phyloP scores from a whole-genome alignment of 805 yeast species.

The Candida parachauliodes region DNA sequence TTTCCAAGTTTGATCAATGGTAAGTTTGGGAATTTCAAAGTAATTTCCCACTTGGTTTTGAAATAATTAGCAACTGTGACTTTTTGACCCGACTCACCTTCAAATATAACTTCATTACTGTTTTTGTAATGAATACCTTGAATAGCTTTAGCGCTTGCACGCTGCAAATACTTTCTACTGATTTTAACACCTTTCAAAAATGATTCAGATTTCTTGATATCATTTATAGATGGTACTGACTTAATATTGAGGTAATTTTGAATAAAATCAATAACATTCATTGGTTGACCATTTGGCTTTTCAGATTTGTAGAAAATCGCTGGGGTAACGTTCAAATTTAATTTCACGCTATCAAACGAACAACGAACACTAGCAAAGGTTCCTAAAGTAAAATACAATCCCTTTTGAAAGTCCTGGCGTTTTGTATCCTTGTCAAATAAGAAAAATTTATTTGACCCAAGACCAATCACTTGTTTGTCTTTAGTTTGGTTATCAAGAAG shows the following conservation, averaged over 20 bases:
- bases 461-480: conserved; percentile 6
- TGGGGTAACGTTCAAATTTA: conserved; percentile 9
- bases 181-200: conserved; percentile 10
- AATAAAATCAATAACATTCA: conserved; percentile 9
- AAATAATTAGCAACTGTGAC: conserved; percentile 7
- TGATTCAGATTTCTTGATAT: conserved; percentile 4
- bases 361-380: conserved; percentile 10
- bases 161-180: conserved; percentile 6
- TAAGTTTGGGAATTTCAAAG: conserved; percentile 4
- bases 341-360: conserved; percentile 8
- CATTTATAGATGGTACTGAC: conserved; percentile 1
- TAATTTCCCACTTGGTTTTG: conserved; percentile 7
- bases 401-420: conserved; percentile 5
- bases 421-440: conserved; percentile 8
- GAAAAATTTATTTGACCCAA: conserved; percentile 10
- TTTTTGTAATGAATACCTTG: conserved; percentile 6
- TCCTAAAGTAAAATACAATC: conserved; percentile 7
- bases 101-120: conserved; percentile 6
- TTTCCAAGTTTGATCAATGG: conserved; percentile 8
- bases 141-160: conserved; percentile 6
- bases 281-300: conserved; percentile 8
- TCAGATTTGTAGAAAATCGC: conserved; percentile 9
- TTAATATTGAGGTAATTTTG: conserved; percentile 7
- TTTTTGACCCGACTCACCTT: conserved; percentile 5
- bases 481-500: conserved; percentile 5